Evolutionary conservation across 1,139 yeast species (phyloP).

Genomic region (Taiozyma onychis): DNA sequence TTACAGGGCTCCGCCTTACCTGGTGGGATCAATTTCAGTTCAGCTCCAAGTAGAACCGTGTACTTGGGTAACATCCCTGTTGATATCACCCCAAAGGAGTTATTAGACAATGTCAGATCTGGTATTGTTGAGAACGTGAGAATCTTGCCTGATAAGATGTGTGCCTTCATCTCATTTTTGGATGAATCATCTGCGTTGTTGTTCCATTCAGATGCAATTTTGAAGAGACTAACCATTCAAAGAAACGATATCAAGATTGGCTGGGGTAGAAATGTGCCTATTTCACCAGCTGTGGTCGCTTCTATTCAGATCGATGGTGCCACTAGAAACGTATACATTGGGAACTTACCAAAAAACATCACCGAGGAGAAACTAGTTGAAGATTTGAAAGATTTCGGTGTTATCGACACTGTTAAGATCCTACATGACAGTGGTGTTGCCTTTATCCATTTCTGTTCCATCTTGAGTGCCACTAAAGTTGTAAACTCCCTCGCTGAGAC

Average conservation of each 20-base stretch:
- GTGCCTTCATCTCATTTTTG: conserved; percentile 50
- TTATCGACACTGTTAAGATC: conserved; percentile 74
- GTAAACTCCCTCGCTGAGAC: conserved; percentile 59
- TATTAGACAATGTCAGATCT: conserved; percentile 84
- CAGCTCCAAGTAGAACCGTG: conserved; percentile 79
- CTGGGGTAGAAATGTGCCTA: conserved; percentile 71
- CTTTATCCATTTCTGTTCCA: conserved; percentile 81
- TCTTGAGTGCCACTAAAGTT: conserved; percentile 78
- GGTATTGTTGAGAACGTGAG: conserved; percentile 79
- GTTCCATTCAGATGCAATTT: conserved; percentile 54
- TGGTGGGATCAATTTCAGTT: conserved; percentile 24
- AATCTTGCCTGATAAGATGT: conserved; percentile 45
- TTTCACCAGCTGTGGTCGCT: conserved; percentile 62
- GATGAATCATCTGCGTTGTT: conserved; percentile 46
- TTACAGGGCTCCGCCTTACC: background rate
- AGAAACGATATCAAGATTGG: conserved; percentile 59
- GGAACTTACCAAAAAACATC: conserved; percentile 57
- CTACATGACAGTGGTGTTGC: conserved; percentile 76
- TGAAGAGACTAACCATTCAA: conserved; percentile 43
- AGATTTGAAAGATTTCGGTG: conserved; percentile 72
- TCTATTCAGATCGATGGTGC: conserved; percentile 86
- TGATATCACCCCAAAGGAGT: conserved; percentile 75
- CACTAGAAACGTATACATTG: conserved; percentile 84
- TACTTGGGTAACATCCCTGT: conserved; percentile 85
- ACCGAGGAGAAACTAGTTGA: conserved; percentile 57